These are phyloP conservation scores for Tetrapisispora namnaoensis DNA, from an alignment of 805 yeast genomes.

Conservation along the genomic window DNA sequence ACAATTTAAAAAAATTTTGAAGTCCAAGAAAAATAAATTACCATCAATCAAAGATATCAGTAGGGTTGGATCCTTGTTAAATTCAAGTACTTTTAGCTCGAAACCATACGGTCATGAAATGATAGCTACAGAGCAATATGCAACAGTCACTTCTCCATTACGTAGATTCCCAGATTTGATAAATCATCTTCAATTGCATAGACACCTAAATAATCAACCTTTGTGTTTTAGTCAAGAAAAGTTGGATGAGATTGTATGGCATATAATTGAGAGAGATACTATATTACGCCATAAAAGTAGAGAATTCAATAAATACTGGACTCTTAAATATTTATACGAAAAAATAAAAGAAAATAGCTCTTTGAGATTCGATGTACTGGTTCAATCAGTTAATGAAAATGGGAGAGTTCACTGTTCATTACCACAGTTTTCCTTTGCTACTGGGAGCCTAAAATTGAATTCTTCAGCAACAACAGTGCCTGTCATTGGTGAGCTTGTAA, in stretches of 20 bases:
- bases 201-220: constrained; percentile 27
- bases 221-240: constrained; percentile 28
- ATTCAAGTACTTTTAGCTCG: constrained; percentile 43
- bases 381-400: constrained; percentile 34
- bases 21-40: constrained; percentile 11
- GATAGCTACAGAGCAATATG: constrained; percentile 52
- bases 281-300: constrained; percentile 27
- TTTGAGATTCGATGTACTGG: constrained; percentile 27
- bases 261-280: constrained; percentile 38
- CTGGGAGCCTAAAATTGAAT: constrained; percentile 24
- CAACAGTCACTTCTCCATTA: constrained; percentile 82
- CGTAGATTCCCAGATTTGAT: constrained; percentile 73
- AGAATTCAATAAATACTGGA: constrained; percentile 31
- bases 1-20: constrained; percentile 19
- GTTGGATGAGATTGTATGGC: constrained; percentile 32
- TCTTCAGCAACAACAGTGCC: constrained; percentile 23
- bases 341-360: constrained; percentile 6
- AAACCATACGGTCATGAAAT: constrained; percentile 45
- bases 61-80: constrained; percentile 37
- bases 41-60: constrained; percentile 35
- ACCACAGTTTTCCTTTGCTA: constrained; percentile 22
- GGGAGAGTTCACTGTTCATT: constrained; percentile 29
- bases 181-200: constrained; percentile 67
- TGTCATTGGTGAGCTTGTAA: constrained; percentile 36
- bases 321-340: constrained; percentile 23